Conservation (phyloP, 176 grass and related monocot genomes). For the Hordeum marinum region DNA sequence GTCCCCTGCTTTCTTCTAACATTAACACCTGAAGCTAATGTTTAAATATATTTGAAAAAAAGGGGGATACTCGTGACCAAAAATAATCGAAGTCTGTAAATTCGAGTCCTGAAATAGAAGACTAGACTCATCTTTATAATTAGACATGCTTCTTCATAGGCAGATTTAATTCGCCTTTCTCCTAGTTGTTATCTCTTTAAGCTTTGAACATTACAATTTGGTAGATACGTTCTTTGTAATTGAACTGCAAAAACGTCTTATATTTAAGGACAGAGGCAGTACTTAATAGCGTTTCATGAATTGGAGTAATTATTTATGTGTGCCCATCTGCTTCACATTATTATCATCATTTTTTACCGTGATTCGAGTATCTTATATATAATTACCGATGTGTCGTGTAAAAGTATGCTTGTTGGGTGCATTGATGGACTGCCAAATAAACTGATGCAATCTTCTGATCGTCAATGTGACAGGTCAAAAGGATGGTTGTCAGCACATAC, state of each 20-base stretch:
- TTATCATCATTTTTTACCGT: neutral
- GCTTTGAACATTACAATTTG: neutral
- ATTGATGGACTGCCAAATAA: neutral
- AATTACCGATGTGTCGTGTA: neutral
- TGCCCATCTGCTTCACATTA: neutral
- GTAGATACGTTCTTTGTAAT: neutral
- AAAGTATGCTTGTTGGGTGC: neutral
- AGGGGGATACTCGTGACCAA: no score
- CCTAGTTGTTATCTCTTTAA: neutral
- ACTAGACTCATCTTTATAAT: neutral
- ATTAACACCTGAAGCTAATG: neutral
- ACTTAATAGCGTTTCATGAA: neutral
- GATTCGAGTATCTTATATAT: neutral
- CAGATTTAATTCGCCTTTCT: neutral
- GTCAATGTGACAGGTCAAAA: slow-evolving; percentile 53
- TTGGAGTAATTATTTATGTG: neutral
- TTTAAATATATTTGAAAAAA: neutral
- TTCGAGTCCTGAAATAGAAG: neutral
- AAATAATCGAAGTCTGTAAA: neutral
- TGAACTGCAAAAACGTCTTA: no score
- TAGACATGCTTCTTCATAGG: neutral
- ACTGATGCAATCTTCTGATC: neutral
- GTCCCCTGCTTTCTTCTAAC: neutral
- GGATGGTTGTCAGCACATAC: slow-evolving; percentile 98
- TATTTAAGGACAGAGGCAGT: neutral